Percentiles rank a stretch among this genome's conserved stretches.
These are phyloP conservation scores for Ceratobasidium theobromae DNA, from an alignment of 1,284 basidiomycete genomes.

Conservation along the genomic window DNA sequence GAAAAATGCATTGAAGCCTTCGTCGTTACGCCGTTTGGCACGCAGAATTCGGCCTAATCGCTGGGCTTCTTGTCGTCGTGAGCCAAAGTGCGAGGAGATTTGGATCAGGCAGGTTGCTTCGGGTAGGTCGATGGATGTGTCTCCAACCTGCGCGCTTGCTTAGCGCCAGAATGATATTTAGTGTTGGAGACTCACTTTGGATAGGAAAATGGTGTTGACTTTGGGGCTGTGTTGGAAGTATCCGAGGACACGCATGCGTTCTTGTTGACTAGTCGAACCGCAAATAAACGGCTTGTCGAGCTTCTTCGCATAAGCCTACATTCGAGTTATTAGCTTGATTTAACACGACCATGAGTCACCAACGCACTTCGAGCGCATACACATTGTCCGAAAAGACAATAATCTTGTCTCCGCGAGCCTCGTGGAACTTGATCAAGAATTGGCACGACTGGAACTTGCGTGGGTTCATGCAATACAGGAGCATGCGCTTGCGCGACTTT, in stretches of 20 bases:
- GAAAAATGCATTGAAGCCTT: constrained; percentile 99
- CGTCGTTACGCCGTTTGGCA: constrained; percentile 97
- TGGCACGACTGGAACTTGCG: constrained; percentile 99
- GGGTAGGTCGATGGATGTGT: constrained; percentile 98
- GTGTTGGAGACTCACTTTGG: constrained; percentile 85
- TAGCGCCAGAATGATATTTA: too few relatives aligned
- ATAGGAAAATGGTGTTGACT: constrained; percentile 98
- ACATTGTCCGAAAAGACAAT: constrained; percentile 99
- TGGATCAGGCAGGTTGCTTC: constrained; percentile 99
- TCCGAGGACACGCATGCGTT: constrained; percentile 92
- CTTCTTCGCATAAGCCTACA: constrained; percentile 93
- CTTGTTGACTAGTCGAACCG: constrained; percentile 92
- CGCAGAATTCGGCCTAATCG: constrained; percentile 92
- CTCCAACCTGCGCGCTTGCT: too few relatives aligned
- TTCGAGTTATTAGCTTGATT: neutral
- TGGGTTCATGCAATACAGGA: constrained; percentile 99
- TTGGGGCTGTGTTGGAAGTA: constrained; percentile 95
- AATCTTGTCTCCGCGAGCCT: constrained; percentile 97
- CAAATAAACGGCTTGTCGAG: constrained; percentile 95
- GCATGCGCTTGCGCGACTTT: constrained; percentile 89
- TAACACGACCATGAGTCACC: neutral
- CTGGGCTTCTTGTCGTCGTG: constrained; percentile 96
- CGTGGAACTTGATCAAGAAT: constrained; percentile 98
- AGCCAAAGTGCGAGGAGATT: constrained; percentile 99
- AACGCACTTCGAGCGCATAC: constrained; percentile 87